Conservation (phyloP, 441 rosid genomes). For the Syzygium syzygioides region DNA sequence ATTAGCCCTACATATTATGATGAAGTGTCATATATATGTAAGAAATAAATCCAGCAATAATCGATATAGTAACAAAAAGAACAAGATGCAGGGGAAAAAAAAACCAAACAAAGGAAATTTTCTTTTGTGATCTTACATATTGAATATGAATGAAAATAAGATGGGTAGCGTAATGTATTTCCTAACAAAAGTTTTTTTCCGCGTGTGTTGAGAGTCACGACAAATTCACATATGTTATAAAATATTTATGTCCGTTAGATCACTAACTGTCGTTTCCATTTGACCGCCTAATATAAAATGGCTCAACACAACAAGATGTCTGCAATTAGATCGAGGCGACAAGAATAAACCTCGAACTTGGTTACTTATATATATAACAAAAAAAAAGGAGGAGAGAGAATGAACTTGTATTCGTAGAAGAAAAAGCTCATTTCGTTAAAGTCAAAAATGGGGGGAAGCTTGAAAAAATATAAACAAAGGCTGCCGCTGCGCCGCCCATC, state of each 20-base stretch:
- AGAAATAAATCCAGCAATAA: neutral
- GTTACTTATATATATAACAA: neutral
- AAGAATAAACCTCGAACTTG: neutral
- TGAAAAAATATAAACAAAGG: neutral
- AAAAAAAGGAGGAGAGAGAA: neutral
- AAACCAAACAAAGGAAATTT: neutral
- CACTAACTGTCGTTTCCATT: neutral
- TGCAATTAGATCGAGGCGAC: neutral
- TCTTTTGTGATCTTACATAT: neutral
- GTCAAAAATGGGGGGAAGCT: neutral
- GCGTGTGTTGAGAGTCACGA: neutral
- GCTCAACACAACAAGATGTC: neutral
- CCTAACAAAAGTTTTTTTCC: neutral
- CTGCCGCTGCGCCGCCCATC: neutral
- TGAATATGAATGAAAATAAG: neutral
- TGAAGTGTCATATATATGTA: neutral
- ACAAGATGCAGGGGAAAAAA: neutral
- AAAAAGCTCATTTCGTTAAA: neutral
- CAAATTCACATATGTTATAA: neutral
- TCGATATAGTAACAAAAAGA: neutral
- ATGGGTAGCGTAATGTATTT: neutral
- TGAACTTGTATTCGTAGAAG: neutral
- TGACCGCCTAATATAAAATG: neutral
- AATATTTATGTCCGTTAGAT: neutral
- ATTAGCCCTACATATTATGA: too few relatives aligned